Evolutionary conservation across 495 filamentous ascomycete genomes (phyloP).

Genomic region (Talaromyces thailandensis): DNA sequence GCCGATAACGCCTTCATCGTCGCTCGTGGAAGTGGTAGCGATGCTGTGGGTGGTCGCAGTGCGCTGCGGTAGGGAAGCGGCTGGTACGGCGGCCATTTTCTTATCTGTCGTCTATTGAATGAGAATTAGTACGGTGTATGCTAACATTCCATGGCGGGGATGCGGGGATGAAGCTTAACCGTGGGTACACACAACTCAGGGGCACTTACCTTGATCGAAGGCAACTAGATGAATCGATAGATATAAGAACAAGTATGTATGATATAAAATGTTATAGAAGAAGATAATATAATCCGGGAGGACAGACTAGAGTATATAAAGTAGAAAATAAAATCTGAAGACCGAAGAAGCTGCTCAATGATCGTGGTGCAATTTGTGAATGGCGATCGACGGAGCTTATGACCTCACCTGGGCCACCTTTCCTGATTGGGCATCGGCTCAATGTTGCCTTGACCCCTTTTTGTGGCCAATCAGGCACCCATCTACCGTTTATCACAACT

Average conservation of each 20-base stretch:
- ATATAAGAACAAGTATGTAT: neutral
- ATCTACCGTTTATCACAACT: neutral
- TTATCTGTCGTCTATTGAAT: neutral
- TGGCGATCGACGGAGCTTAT: neutral
- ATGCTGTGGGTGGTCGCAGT: conserved; percentile 44
- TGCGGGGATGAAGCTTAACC: neutral
- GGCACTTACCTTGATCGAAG: neutral
- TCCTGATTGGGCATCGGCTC: neutral
- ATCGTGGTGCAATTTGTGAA: neutral
- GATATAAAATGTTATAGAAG: neutral
- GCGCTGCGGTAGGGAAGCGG: conserved; percentile 43
- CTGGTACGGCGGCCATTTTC: conserved; percentile 25
- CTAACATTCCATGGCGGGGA: neutral
- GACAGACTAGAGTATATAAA: neutral
- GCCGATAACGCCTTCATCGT: conserved; percentile 64
- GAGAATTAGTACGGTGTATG: neutral
- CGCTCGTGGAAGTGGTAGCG: conserved; percentile 29
- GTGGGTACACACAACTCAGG: neutral
- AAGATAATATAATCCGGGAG: neutral
- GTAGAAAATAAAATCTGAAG: neutral
- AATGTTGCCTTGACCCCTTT: neutral
- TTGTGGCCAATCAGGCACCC: neutral
- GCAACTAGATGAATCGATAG: neutral
- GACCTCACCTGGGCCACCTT: neutral
- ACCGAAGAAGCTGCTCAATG: too few species aligned